These are phyloP conservation scores for Fagopyrum homotropicum DNA, from an alignment of 148 eudicot genomes.

Conservation along the genomic window DNA sequence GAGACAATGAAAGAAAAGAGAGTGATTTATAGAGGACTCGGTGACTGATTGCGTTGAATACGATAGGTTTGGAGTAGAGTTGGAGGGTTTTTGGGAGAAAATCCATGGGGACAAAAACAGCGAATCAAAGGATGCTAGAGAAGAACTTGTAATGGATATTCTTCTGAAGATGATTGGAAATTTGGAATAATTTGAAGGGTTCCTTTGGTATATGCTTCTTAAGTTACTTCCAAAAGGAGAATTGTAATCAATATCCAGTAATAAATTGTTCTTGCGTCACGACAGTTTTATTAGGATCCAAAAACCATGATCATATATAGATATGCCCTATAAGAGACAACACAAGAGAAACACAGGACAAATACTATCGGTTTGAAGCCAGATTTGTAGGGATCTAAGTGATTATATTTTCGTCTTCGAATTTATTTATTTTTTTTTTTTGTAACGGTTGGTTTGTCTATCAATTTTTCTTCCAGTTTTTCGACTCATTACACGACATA, in stretches of 20 bases:
- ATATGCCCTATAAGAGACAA: too few relatives aligned
- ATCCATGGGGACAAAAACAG: neutral
- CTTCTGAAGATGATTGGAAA: neutral
- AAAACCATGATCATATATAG: too few relatives aligned
- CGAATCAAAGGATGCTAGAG: slow-evolving; percentile 11
- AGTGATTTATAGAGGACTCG: slow-evolving; percentile 22
- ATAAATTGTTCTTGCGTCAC: too few relatives aligned
- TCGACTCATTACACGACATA: too few relatives aligned
- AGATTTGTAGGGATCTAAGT: too few relatives aligned
- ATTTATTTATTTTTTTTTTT: too few relatives aligned
- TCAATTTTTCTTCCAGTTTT: too few relatives aligned
- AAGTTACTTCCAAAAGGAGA: neutral
- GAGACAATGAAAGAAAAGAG: slow-evolving; percentile 22
- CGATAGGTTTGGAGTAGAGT: neutral
- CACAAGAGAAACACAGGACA: too few relatives aligned
- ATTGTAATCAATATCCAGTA: neutral
- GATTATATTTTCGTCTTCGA: too few relatives aligned
- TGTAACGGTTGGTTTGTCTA: too few relatives aligned
- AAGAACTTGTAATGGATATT: slow-evolving; percentile 16
- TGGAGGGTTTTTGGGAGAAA: neutral
- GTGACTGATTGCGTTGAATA: slow-evolving; percentile 3
- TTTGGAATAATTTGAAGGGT: slow-evolving; percentile 10
- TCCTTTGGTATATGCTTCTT: slow-evolving; percentile 17
- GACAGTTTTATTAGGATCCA: too few relatives aligned
- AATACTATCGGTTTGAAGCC: too few relatives aligned